Evolutionary conservation across 2,329 filamentous ascomycete genomes (phyloP).

Genomic region (Fusarium incarnatum): DNA sequence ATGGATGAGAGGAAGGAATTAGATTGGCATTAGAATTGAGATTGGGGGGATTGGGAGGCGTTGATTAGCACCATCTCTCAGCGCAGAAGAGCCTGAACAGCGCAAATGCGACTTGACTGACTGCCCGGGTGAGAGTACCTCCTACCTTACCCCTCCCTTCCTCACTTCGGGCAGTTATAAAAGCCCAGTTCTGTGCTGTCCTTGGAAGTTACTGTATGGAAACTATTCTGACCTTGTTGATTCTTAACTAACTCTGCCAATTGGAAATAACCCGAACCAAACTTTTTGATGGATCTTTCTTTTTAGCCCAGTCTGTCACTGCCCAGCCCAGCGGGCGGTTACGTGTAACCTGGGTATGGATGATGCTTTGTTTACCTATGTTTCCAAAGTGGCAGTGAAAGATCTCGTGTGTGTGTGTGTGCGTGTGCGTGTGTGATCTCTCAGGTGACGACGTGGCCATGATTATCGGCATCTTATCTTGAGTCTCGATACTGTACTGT

Average conservation of each 20-base stretch:
- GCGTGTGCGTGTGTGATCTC: constrained; percentile 6
- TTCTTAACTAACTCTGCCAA: not conserved
- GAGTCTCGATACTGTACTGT: not conserved
- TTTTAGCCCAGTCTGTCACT: not conserved
- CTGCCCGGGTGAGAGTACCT: too few species aligned
- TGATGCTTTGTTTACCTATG: constrained; percentile 17
- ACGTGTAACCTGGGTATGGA: not conserved
- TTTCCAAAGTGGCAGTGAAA: constrained; percentile 20
- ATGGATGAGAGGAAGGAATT: constrained; percentile 6
- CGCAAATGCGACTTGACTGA: not conserved
- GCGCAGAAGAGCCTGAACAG: not conserved
- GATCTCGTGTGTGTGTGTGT: not conserved
- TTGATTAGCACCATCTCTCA: constrained; percentile 34
- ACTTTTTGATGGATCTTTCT: not conserved
- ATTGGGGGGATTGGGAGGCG: constrained; percentile 40
- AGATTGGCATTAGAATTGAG: constrained; percentile 5
- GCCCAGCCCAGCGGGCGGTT: not conserved
- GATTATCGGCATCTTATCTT: constrained; percentile 2
- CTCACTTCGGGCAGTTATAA: constrained; percentile 2
- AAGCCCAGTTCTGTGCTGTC: not conserved
- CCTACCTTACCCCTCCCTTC: constrained; percentile 4
- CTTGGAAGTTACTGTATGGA: not conserved
- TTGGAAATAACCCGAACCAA: not conserved
- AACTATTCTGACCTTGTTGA: constrained; percentile 1
- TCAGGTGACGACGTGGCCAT: constrained; percentile 18